Evolutionary conservation across 495 filamentous ascomycete genomes (phyloP).

Genomic region (Penicillium argentinense): DNA sequence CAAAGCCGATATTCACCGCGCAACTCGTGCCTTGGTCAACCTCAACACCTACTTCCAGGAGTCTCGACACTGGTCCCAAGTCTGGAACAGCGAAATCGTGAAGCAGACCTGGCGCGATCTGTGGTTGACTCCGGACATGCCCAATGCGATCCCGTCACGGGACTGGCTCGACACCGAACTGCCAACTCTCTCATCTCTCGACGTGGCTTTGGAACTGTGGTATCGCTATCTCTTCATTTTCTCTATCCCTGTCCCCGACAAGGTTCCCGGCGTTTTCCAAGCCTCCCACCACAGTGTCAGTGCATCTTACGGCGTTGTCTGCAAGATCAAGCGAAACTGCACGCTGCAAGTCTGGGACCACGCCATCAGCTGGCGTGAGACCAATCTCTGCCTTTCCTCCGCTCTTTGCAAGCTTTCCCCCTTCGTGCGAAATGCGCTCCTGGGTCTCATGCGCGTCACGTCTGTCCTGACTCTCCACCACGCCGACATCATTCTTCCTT

Average conservation of each 20-base stretch:
- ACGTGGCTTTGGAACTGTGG: slow-evolving; percentile 60
- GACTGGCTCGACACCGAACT: slow-evolving; percentile 59
- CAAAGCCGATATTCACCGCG: slow-evolving; percentile 52
- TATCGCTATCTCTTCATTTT: slow-evolving; percentile 69
- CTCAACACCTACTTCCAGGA: slow-evolving; percentile 63
- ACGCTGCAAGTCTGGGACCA: slow-evolving; percentile 70
- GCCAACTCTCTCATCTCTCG: slow-evolving; percentile 57
- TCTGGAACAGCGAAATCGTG: slow-evolving; percentile 63
- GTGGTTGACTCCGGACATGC: slow-evolving; percentile 59
- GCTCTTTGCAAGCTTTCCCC: slow-evolving; percentile 58
- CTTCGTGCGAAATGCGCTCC: slow-evolving; percentile 55
- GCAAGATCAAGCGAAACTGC: slow-evolving; percentile 60
- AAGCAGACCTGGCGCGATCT: slow-evolving; percentile 60
- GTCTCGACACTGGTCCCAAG: slow-evolving; percentile 60
- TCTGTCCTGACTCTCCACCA: slow-evolving; percentile 61
- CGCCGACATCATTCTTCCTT: slow-evolving; percentile 64
- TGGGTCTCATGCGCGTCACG: slow-evolving; percentile 59
- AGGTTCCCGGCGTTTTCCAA: slow-evolving; percentile 65
- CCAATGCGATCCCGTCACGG: slow-evolving; percentile 49
- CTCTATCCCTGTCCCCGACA: slow-evolving; percentile 62
- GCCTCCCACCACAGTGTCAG: slow-evolving; percentile 65
- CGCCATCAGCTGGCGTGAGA: slow-evolving; percentile 65
- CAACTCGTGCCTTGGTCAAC: slow-evolving; percentile 58
- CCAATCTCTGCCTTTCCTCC: slow-evolving; percentile 59
- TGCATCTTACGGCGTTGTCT: slow-evolving; percentile 65